Evolutionary conservation across 1,139 yeast genomes (phyloP), one percentile per base, ranked within the genome.

Genomic region (Spencermartinsiella ligniputridi): DNA sequence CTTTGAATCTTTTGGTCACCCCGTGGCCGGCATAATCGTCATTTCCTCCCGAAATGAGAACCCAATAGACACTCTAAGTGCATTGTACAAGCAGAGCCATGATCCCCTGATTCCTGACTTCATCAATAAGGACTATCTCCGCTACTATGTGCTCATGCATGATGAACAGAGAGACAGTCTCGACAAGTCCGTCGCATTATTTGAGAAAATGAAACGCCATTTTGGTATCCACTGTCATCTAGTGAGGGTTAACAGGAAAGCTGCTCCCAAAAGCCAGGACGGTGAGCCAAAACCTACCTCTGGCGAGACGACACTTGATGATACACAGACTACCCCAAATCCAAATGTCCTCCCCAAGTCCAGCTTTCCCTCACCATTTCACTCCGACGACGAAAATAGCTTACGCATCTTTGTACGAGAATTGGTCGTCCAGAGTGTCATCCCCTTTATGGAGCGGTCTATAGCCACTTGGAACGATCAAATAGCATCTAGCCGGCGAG

Each of bases 1-100:
- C 1, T 89, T 87, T 61, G 97, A 92, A 61, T 82, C 92, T 2
- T 83, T 90, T 61, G 83, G 87, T 54, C 97, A 92, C 61, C 97
- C 98, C 0, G 77, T 89, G 1, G 76, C 89, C 1, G 87, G 90
- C 42, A 64, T 90, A 15, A 73, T 89, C 43, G 83, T 84, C 3
- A 71, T 90, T 2, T 74, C 83, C 41, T 63, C 71, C 21, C 53
- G 58, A 22, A 63, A 61, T 39, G 55, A 59, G 20, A 81, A 80
- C 49, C 69, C 82, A 1, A 57, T 80, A 2, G 81, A 76, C 12
- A 61, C 69, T 3, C 62, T 81, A n/a, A 61, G 69, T 5, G 49
- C 50, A 16, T 53, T 70, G 29, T 68, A 61, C 47, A 57, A 58
- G 37, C 56, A 54, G 33, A 62, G 68, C 43, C 58, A 59, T 43